Base-by-base conservation (phyloP, 163 green algal genomes). In the Prototheca cutis region DNA sequence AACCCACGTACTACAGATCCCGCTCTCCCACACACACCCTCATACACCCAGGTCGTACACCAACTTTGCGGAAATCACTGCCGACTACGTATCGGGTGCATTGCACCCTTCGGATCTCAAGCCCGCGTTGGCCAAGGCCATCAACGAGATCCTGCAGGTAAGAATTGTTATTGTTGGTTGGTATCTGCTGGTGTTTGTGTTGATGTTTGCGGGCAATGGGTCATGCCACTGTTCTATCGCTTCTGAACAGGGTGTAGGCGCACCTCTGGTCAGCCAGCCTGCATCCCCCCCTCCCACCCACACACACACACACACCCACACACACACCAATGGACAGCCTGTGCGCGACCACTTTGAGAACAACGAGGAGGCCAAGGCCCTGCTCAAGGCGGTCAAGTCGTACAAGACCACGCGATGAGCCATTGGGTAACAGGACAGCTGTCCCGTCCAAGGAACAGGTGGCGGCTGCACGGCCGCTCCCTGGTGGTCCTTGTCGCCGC, bases 271-370 rank as follows among this genome's bases (percentile, higher is more conserved):
- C n/a, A n/a, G n/a, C n/a, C n/a, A n/a, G n/a, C n/a, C n/a, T n/a
- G n/a, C n/a, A n/a, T n/a, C n/a, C n/a, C n/a, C n/a, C n/a, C n/a
- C n/a, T n/a, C n/a, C 36, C 36, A 13, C 13, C 36, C 13, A 8
- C 10, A 45, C 36, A 45, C 36, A 45, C 36, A 45, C 13, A 13
- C 36, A 45, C 13, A 13, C 36, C 36, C 36, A 8, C 36, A 21
- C 13, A 21, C 13, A 8, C 36, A 45, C 25, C 15, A 21, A 5
- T 24, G 13, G 25, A 34, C 78, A 91, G 72, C 91, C 90, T 0
- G 91, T 99, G 53, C 71, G 91, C 17, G 78, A 96, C 53, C 92
- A 99, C 79, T 99, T 99, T 76, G 78, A 88, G 52, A 89, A 82
- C 49, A 75, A 97, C 77, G 54, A 68, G 2, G 70, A 93, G 30